Evolutionary conservation across 2,329 filamentous ascomycete genomes (phyloP), one percentile per base, ranked within the genome.

Genomic region (Alternaria sp.): DNA sequence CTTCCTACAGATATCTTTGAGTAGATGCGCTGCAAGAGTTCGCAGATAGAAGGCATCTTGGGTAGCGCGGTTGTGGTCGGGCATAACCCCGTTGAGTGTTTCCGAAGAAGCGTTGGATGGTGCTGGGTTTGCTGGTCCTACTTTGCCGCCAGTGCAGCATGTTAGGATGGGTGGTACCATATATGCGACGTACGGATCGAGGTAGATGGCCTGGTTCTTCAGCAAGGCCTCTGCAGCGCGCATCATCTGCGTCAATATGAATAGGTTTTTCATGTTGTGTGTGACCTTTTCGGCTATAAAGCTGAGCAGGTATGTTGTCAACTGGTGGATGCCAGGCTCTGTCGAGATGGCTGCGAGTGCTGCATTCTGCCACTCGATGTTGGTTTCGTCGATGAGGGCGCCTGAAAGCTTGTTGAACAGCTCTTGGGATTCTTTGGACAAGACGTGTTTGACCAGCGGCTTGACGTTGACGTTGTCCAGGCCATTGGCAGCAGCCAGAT

Each of bases 271-370:
- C 66, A 97, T 86, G 68, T 90, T 91, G 78, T 99, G 95, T 1
- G 95, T 98, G 51, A 99, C 93, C 79, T 97, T 95, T 77, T 97
- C 94, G 20, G 93, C 90, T 71, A 98, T 91, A 78, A 97, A 98
- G 77, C 96, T 93, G 61, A 97, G 90, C 72, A 98, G 97, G 80
- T 99, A 99, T 0, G 95, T 95, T 28, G 97, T 89, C 9, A 99
- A 87, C 79, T 99, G 95, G 76, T 99, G 95, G 39, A 98, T 87
- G 38, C 94, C 94, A 0, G 95, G 93, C 74, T 99, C 95, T 58
- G 93, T 91, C 51, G 90, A 86, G 24, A 99, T 87, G 26, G 92
- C 96, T 53, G 92, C 90, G 34, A 97, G 86, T 0, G 93, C 95
- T 0, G 95, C 93, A 51, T 91, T 88, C 54, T 94, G 90, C 75